phyloP scores from a whole-genome alignment of 441 rosid genomes.

The Populus trichocarpa region DNA sequence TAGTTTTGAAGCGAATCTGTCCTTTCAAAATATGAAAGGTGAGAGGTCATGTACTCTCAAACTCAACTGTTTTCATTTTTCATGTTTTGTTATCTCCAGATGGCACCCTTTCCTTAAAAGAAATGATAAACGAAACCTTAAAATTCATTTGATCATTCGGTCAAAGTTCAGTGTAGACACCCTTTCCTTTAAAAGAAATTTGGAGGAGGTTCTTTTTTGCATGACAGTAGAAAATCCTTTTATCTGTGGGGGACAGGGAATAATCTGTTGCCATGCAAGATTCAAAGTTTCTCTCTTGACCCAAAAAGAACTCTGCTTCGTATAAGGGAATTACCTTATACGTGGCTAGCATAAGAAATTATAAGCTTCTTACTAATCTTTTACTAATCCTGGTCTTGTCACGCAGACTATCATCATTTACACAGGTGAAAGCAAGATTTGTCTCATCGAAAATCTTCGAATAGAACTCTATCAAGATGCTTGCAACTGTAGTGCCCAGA shows the following conservation, averaged over 20 bases:
- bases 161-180: not conserved
- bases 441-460: not conserved
- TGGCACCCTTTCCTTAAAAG: too few species aligned
- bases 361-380: not conserved
- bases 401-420: not conserved
- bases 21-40: not conserved
- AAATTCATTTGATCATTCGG: too few species aligned
- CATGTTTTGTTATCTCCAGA: too few species aligned
- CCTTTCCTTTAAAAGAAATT: not conserved
- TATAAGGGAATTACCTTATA: too few species aligned
- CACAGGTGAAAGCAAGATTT: not conserved
- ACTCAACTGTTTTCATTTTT: not conserved
- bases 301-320: too few species aligned
- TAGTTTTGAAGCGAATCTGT: not conserved
- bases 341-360: too few species aligned
- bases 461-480: not conserved
- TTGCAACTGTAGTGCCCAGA: not conserved
- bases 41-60: not conserved
- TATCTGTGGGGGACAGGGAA: not conserved
- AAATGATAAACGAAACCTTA: not conserved
- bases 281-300: not conserved
- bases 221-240: not conserved
- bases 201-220: not conserved
- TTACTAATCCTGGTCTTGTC: not conserved
- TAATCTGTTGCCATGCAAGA: not conserved